Base-by-base conservation (phyloP, 2,329 filamentous ascomycete species). In the Colletotrichum musae region DNA sequence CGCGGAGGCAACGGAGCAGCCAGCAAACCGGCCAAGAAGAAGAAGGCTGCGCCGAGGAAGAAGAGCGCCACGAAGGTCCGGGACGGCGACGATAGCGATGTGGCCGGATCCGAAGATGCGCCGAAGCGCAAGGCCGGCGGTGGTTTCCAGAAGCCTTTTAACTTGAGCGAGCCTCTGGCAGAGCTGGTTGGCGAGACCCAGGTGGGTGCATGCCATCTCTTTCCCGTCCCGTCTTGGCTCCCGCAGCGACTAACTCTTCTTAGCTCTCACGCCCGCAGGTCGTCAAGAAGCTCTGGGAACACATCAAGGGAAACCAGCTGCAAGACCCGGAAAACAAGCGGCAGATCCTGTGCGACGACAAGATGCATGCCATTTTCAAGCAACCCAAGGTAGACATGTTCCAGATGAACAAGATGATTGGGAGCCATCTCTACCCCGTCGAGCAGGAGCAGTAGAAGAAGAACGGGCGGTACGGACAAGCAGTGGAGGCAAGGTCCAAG, bases 321-420 rank as follows among this genome's bases (percentile, higher is more conserved):
- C 96, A 99, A 80, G 95, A 98, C 74, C 95, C 95, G 0, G 89
- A 80, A 72, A 95, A 99, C 83, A 95, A 95, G 80, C 93, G 96
- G 24, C 94, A 97, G 74, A 99, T 99, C 72, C 85, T 90, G 32
- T 99, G 96, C 82, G 96, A 99, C 80, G 94, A 97, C 26, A 91
- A 90, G 74, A 92, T 99, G 92, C 91, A 93, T 70, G 92, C 93
- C 6, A 93, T 99, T 7, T 99, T 99, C 84, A 97, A 97, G 80
- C 89, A 93, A 76, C 90, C 94, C 76, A 93, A 89, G 76, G 93
- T 99, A 58, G 94, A 98, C 81, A 99, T 99, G 96, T 99, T 99
- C 81, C 95, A 94, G 74, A 98, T 99, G 95, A 98, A 97, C 85
- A 98, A 98, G 85, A 89, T 97, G 16, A 89, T 98, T 12, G 94